These are phyloP conservation scores for Bipolaris cookei DNA, from an alignment of 2,329 filamentous ascomycete species.

Conservation along the genomic window DNA sequence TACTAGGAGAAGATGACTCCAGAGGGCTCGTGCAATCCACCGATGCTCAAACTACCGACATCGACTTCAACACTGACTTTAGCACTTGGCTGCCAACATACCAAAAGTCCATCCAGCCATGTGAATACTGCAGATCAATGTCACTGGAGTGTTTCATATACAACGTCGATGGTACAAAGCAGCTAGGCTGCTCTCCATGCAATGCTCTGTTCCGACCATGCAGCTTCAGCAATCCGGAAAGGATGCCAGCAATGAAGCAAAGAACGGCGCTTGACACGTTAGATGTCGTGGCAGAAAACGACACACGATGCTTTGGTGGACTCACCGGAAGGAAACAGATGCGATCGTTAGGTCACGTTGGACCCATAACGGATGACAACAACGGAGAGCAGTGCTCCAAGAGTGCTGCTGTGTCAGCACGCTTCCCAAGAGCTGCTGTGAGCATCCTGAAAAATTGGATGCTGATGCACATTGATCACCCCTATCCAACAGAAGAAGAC, in stretches of 20 bases:
- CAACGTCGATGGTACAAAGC: constrained; percentile 46
- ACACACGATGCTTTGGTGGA: constrained; percentile 39
- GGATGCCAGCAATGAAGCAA: constrained; percentile 37
- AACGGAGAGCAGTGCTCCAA: constrained; percentile 36
- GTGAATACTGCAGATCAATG: constrained; percentile 56
- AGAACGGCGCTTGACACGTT: constrained; percentile 55
- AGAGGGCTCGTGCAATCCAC: constrained; percentile 10
- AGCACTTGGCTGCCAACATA: constrained; percentile 56
- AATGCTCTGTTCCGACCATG: constrained; percentile 57
- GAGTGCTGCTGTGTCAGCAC: constrained; percentile 44
- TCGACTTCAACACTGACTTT: constrained; percentile 52
- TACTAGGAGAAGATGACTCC: constrained; percentile 4
- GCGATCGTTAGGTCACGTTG: constrained; percentile 44
- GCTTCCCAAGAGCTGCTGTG: constrained; percentile 80
- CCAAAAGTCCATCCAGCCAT: constrained; percentile 53
- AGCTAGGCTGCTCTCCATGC: constrained; percentile 55
- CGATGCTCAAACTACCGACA: constrained; percentile 13
- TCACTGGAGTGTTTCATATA: constrained; percentile 57
- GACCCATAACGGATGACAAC: constrained; percentile 44
- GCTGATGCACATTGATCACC: constrained; percentile 77
- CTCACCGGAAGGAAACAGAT: constrained; percentile 50
- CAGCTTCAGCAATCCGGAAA: constrained; percentile 52
- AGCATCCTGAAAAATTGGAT: constrained; percentile 86
- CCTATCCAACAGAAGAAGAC: constrained; percentile 87
- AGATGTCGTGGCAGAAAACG: constrained; percentile 55